A percentile compares a stretch with the other conserved stretches of the same genome.
Conservation (phyloP, 208 protist species). For the Trichomonas tenax region DNA sequence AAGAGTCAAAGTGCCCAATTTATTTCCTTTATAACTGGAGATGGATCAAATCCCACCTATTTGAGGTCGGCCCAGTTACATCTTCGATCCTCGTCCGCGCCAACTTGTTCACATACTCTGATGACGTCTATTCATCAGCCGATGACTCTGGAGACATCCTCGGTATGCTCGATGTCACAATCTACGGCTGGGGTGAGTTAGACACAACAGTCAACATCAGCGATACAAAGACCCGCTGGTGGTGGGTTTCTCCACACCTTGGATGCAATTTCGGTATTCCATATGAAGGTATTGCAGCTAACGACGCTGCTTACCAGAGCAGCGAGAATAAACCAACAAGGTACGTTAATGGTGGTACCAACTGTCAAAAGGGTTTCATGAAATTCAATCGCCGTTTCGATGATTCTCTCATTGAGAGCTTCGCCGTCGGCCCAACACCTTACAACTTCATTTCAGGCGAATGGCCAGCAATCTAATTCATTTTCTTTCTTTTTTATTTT, state of each 20-base stretch:
- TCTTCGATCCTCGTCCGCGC: neutral
- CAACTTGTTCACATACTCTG: neutral
- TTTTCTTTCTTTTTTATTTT: neutral
- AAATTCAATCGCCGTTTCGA: neutral
- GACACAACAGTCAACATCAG: neutral
- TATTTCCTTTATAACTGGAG: neutral
- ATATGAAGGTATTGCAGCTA: neutral
- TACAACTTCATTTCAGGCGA: neutral
- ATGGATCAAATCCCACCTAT: neutral
- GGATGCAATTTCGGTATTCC: neutral
- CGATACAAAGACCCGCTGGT: neutral
- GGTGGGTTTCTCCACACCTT: neutral
- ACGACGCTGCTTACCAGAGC: neutral
- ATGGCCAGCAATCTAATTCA: neutral
- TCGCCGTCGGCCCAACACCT: neutral
- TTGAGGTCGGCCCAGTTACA: neutral
- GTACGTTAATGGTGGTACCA: too few species aligned
- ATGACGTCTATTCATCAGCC: neutral
- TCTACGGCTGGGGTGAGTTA: neutral
- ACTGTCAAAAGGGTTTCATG: neutral
- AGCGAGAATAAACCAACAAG: neutral
- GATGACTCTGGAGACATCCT: neutral
- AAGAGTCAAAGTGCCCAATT: neutral
- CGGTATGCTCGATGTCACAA: neutral
- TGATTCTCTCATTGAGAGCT: neutral